These are phyloP conservation scores for Glarea lozoyensis DNA, from an alignment of 495 filamentous ascomycete genomes.

Conservation along the genomic window DNA sequence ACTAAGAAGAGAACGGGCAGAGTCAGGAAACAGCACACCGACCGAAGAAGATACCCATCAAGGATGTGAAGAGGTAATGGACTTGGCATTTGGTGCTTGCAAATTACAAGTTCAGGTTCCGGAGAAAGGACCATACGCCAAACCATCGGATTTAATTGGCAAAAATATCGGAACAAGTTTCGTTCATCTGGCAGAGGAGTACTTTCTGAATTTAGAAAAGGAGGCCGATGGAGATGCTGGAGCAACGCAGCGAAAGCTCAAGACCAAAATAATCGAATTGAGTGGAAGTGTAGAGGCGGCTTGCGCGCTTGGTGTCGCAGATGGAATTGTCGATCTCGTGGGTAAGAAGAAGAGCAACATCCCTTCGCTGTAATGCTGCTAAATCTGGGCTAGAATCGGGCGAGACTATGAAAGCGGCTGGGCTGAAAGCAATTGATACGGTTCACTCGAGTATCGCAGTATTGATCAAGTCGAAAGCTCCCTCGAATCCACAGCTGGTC, in stretches of 20 bases:
- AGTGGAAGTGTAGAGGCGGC: constrained; percentile 96
- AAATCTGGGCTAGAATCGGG: constrained; percentile 64
- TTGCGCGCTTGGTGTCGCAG: constrained; percentile 89
- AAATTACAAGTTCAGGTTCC: constrained; percentile 94
- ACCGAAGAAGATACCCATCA: constrained; percentile 27
- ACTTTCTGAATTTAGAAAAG: constrained; percentile 70
- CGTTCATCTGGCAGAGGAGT: constrained; percentile 66
- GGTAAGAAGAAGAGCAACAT: constrained; percentile 47
- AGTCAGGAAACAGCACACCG: constrained; percentile 39
- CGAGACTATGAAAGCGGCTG: constrained; percentile 95
- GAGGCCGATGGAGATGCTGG: constrained; percentile 24
- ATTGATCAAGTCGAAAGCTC: constrained; percentile 81
- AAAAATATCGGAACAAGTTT: constrained; percentile 95
- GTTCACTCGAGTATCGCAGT: constrained; percentile 80
- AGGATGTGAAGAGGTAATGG: constrained; percentile 73
- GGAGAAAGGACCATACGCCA: constrained; percentile 63
- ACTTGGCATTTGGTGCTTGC: constrained; percentile 84
- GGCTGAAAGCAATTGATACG: constrained; percentile 92
- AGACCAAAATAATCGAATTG: constrained; percentile 82
- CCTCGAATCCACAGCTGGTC: constrained; percentile 70
- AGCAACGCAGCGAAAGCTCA: constrained; percentile 37
- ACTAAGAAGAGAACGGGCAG: constrained; percentile 37
- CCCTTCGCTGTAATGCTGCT: constrained; percentile 5
- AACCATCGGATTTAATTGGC: constrained; percentile 73
- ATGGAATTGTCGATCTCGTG: constrained; percentile 95